These are phyloP conservation scores for Solanum appendiculatum DNA, from an alignment of 257 asterid genomes.

Conservation along the genomic window DNA sequence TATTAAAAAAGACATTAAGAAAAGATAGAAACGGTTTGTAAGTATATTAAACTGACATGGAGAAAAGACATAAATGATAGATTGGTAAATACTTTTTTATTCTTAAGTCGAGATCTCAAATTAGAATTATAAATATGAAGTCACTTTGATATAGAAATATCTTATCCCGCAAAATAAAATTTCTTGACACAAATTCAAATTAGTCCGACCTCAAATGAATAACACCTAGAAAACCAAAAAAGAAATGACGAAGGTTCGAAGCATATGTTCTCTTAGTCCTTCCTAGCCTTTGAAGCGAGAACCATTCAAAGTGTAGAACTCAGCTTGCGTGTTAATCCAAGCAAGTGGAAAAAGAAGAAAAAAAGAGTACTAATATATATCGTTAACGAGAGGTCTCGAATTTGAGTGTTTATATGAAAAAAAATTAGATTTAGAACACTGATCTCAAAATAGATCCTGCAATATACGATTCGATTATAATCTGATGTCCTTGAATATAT, in stretches of 20 bases:
- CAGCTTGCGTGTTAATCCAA: neutral
- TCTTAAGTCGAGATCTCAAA: neutral
- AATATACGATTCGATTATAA: neutral
- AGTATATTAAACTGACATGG: neutral
- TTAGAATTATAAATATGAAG: neutral
- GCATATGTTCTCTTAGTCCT: neutral
- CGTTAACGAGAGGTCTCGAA: too few species aligned
- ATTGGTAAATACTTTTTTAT: neutral
- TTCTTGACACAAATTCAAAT: neutral
- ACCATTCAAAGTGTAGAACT: neutral
- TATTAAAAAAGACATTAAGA: neutral
- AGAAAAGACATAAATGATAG: neutral
- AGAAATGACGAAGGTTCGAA: neutral
- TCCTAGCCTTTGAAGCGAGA: neutral
- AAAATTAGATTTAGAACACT: neutral
- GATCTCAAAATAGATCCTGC: neutral
- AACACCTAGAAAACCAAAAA: neutral
- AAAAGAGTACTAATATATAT: neutral
- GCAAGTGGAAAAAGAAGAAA: neutral
- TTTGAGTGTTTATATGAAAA: neutral
- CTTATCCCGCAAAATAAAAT: neutral
- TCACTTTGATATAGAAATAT: neutral
- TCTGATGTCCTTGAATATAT: neutral
- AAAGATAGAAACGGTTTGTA: neutral
- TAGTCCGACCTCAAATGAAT: neutral